Evolutionary conservation across 1,284 basidiomycete species (phyloP), one percentile per base, ranked within the genome.

Genomic region (Neolentinus lepideus): DNA sequence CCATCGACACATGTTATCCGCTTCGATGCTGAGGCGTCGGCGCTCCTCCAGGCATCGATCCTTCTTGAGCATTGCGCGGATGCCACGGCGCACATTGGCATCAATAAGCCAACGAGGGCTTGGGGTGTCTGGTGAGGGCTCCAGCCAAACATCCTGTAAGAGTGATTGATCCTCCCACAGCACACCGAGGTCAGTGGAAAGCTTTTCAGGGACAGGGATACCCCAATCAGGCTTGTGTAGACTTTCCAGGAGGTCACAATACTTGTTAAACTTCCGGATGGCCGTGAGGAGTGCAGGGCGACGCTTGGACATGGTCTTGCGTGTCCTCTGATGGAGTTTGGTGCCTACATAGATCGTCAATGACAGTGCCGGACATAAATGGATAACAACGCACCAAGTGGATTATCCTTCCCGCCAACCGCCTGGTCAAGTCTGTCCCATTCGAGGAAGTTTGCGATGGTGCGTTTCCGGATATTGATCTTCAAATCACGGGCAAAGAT

Each of bases 371-470:
- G n/a, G n/a, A 31, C 29, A 31, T 4, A 4, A 31, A 31, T 12
- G 12, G 29, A 31, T 24, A 2, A 54, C 48, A 10, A 59, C 65
- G 14, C 56, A 69, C 71, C 72, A 3, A 74, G 54, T 1, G 71
- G 53, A 35, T 71, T 61, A 11, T 69, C 58, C 25, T 61, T 59
- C 0, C 72, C 66, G 0, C 68, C 66, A 4, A 67, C 67, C 0
- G 70, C 70, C 21, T 62, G 63, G 51, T 73, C 68, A 0, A 75
- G 59, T 3, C 61, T 64, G 22, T 75, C 70, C 68, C 69, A 74
- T 46, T 75, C 69, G 9, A 71, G 69, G 50, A 76, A 75, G 14
- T 66, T 69, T 0, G 63, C 67, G 8, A 73, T 67, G 0, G 67
- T 71, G 1, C 63, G 54, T 45, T 70, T 72, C 0, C 64, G 57